Evolutionary conservation across 345 rosid genomes (phyloP), one percentile per base, ranked within the genome.

Genomic region (Gossypium longicalyx): DNA sequence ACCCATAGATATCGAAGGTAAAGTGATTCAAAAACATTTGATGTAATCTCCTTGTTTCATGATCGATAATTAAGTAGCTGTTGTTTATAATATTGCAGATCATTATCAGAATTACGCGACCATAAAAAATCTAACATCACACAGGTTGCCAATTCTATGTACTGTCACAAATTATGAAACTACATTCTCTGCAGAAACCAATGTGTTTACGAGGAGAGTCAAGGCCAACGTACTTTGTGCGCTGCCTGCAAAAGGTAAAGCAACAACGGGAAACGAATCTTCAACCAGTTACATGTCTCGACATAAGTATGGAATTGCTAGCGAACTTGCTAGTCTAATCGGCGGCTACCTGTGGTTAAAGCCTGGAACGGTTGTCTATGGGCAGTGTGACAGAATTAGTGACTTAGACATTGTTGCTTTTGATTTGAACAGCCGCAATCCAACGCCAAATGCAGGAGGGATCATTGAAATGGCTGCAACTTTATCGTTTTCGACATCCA

Each of bases 391-490:
- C 23, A 49, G 59, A 27, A 38, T 49, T 17, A 49, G 59, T 16
- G 72, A 49, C 4, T 69, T 69, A 16, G 44, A 69, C 44, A 69
- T 69, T 22, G 58, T 49, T 3, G 17, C 72, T 16, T 69, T 69
- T 22, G 51, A 69, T 58, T 1, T 49, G 44, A 49, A 49, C 10
- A 69, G 23, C 41, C 8, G 57, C 44, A 41, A 25, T 49, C 23
- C 43, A 25, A 69, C 9, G 13, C 22, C 27, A 16, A 49, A 27
- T 51, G 58, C 7, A 25, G 23, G 45, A 9, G 72, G 15, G 22
- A 25, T 69, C 38, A 17, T 69, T 69, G 44, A 49, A 69, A 69
- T 69, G 72, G 45, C 72, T 25, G 45, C 72, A 25, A 69, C 72
- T 25, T 49, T 69, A 49, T 49, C 16, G 9, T 69, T 69, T 69